Evolutionary conservation across 2,329 filamentous ascomycete genomes (phyloP).

Genomic region (Aspergillus sp.): DNA sequence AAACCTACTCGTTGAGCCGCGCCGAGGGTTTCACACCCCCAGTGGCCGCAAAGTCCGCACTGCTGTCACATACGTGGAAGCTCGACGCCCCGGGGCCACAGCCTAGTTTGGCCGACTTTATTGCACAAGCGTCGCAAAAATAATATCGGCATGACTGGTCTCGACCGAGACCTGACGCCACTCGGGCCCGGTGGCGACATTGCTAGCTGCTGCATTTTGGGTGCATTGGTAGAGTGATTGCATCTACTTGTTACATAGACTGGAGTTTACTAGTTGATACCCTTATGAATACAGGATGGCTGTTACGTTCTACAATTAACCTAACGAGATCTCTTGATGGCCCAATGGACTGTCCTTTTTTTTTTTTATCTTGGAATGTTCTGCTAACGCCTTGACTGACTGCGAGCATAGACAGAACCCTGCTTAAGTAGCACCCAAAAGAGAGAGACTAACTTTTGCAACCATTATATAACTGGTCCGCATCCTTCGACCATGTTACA

Average conservation of each 20-base stretch:
- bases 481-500: no score
- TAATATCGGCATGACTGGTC: not conserved
- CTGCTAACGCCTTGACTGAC: no score
- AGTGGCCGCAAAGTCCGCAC: constrained; percentile 17
- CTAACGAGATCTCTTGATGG: no score
- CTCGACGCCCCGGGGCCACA: constrained; percentile 10
- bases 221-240: not conserved
- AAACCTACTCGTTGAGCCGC: constrained; percentile 25
- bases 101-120: constrained; percentile 34
- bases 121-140: constrained; percentile 24
- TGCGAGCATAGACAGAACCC: no score
- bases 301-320: not conserved
- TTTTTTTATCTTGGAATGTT: no score
- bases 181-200: not conserved
- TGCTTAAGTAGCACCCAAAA: no score
- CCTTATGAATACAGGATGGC: not conserved
- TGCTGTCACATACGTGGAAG: constrained; percentile 31
- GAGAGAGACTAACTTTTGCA: no score
- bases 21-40: constrained; percentile 23
- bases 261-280: not conserved
- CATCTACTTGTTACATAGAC: not conserved
- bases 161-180: not conserved
- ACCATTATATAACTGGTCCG: no score
- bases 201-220: not conserved
- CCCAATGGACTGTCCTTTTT: no score